Base-by-base conservation (phyloP, 805 yeast species). In the Hanseniaspora occidentalis region DNA sequence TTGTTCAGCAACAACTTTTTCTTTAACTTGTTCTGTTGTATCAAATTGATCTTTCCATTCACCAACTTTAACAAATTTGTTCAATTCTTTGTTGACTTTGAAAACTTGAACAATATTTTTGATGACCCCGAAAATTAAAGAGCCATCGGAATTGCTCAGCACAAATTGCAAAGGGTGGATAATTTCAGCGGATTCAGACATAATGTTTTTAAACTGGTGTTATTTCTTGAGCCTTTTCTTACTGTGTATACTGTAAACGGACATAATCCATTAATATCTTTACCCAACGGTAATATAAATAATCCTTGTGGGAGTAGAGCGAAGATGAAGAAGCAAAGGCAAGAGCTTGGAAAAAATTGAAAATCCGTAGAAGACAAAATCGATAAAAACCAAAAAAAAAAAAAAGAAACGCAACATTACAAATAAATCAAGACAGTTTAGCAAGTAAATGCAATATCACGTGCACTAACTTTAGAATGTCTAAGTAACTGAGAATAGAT, bases 161-260 rank as follows among this genome's bases (percentile, higher is more conserved):
- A 77, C 55, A 27, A 73, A 64, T 52, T 81, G 89, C 53, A 76
- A 73, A 14, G 92, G 92, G 51, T 83, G 88, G 50, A 77, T 77
- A 75, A 79, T 70, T 9, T 11, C 38, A 14, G n/a, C 16, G 18
- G 16, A 7, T 22, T 27, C 18, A 18, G 21, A 8, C 13, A 35
- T 14, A 19, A 33, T 22, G 9, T 36, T 26, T 33, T 14, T 1
- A 22, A 19, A 4, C 16, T 17, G 10, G 3, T 35, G 13, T 35
- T 14, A 27, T 27, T 8, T 27, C 17, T 27, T n/a, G 6, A 9
- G n/a, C 13, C 6, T n/a, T 27, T 27, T 8, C 13, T 27, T 11
- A n/a, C n/a, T n/a, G n/a, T n/a, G n/a, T n/a, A n/a, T n/a, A n/a
- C n/a, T n/a, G n/a, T n/a, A n/a, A n/a, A n/a, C n/a, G n/a, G n/a